Conservation (phyloP, 352 stramenopile species). For the Phytopythium vexans region DNA sequence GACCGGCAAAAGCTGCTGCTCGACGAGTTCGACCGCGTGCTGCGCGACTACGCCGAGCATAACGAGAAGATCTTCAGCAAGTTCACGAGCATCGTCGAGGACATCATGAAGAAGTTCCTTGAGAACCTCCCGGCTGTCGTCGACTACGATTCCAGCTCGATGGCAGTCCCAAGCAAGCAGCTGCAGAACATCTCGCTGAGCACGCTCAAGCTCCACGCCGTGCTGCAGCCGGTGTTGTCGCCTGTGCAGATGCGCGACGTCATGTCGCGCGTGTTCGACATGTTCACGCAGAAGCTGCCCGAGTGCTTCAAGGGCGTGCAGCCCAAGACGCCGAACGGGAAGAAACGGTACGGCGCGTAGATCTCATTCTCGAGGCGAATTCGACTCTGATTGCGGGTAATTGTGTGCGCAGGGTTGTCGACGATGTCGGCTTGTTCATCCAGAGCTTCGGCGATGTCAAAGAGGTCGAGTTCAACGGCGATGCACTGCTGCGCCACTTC, state of each 20-base stretch:
- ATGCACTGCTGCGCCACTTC: constrained; percentile 60
- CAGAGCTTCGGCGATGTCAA: constrained; percentile 70
- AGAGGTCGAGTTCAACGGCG: constrained; percentile 64
- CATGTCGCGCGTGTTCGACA: constrained; percentile 89
- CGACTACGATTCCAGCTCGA: constrained; percentile 61
- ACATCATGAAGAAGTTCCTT: constrained; percentile 93
- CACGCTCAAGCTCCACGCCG: constrained; percentile 94
- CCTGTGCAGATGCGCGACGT: constrained; percentile 94
- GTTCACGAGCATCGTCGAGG: constrained; percentile 96
- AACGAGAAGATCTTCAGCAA: constrained; percentile 97
- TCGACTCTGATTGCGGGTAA: neutral
- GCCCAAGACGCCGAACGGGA: constrained; percentile 68
- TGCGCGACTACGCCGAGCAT: constrained; percentile 95
- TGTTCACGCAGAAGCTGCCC: constrained; percentile 87
- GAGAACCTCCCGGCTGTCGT: constrained; percentile 76
- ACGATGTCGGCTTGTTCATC: constrained; percentile 73
- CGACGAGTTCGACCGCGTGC: constrained; percentile 93
- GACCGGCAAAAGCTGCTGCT: constrained; percentile 96
- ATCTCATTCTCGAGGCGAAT: constrained; percentile 1
- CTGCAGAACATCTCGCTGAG: constrained; percentile 94
- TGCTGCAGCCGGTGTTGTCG: constrained; percentile 91
- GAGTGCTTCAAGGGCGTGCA: constrained; percentile 86
- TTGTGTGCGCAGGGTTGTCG: constrained; percentile 41
- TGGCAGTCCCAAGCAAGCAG: constrained; percentile 66
- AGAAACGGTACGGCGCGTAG: constrained; percentile 42